A percentile compares a stretch with the other conserved stretches of the same genome.
Evolutionary conservation across 179 eudicot species (phyloP).

Genomic region (Silene coronaria): DNA sequence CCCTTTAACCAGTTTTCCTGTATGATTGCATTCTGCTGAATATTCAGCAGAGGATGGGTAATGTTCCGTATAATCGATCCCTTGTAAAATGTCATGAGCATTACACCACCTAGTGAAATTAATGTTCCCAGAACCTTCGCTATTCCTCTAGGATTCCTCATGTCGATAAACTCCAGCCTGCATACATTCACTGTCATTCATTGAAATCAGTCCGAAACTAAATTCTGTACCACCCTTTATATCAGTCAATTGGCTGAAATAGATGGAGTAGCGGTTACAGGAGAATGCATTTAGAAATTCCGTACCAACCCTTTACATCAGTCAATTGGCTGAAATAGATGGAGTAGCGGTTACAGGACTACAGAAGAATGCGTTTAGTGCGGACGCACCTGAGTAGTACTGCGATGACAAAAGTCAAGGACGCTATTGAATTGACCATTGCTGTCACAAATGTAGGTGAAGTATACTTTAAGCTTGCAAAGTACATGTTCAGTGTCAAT

Average conservation of each 20-base stretch:
- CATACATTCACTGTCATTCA: no score
- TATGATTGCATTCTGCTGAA: conserved; percentile 31
- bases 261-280: no score
- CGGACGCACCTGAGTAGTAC: conserved; percentile 47
- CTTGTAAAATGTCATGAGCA: conserved; percentile 62
- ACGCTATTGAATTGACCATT: conserved; percentile 63
- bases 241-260: no score
- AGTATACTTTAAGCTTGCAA: conserved; percentile 70
- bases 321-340: no score
- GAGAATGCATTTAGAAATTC: no score
- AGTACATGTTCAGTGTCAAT: conserved; percentile 67
- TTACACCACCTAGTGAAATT: conserved; percentile 59
- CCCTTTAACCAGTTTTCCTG: conserved; percentile 64
- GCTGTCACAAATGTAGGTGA: conserved; percentile 73
- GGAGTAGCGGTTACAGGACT: no score
- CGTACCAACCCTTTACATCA: no score
- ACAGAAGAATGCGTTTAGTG: no score
- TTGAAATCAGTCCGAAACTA: no score
- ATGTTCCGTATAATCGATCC: conserved; percentile 45
- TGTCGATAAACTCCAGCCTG: conserved; percentile 58
- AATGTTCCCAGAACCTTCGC: conserved; percentile 64
- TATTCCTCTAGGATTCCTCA: conserved; percentile 47
- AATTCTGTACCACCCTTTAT: no score
- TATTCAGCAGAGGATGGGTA: conserved; percentile 39
- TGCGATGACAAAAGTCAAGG: conserved; percentile 70